Base-by-base conservation (phyloP, 345 rosid genomes). In the Acer saccharum region DNA sequence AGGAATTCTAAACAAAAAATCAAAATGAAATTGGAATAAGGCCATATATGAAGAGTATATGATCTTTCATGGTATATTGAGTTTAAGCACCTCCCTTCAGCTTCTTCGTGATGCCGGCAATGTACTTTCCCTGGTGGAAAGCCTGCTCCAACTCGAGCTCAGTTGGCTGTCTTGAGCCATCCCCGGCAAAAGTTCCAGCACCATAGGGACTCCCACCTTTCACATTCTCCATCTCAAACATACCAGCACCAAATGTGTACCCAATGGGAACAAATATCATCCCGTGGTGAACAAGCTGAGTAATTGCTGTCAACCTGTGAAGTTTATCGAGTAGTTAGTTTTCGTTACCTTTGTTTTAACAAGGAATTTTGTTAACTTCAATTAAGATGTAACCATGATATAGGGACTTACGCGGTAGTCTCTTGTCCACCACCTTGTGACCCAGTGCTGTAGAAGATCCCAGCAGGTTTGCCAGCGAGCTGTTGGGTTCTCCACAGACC, bases 371-470 rank as follows among this genome's bases (percentile, higher is more conserved):
- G 6, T 23, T 11, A 18, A 60, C 25, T 25, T 73, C 58, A 73
- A 25, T 60, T 14, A 10, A 23, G 13, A 43, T 17, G 57, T 8
- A 27, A 65, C 0, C 14, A n/a, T 27, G 25, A 62, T n/a, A 46
- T 32, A n/a, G 70, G 60, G 69, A 79, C 94, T 90, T 81, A 95
- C 98, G 99, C 90, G 4, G 99, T 95, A 58, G 98, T 95, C 84
- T 95, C 99, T 78, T 95, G 99, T 54, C 99, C 99, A 27, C 99
- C 99, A 13, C 99, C 99, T 84, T 95, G 98, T 78, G 99, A 93
- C 48, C 98, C 99, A 35, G 99, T 95, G 89, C 99, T 93, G 83
- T 83, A 93, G 86, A 95, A 95, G 80, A 95, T 83, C 58, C 99
- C 99, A 39, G 99, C 99, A 71, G 99, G 97, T 78, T 92, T 95